Conservation (phyloP, 2,329 filamentous ascomycete species). For the Cercospora sp. region DNA sequence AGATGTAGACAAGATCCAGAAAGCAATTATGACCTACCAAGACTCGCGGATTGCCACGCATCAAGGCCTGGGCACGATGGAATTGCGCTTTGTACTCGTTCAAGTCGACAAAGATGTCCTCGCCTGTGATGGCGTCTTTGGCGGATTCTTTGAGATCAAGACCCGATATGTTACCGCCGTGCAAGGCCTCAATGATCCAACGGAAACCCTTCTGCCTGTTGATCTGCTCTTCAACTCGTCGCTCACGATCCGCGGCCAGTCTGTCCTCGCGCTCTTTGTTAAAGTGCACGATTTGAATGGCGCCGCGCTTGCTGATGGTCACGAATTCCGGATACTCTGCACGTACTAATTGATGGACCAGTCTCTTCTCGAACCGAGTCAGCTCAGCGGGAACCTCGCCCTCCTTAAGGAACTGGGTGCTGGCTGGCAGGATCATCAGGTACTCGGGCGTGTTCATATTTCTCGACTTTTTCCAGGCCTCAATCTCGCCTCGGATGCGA, state of each 20-base stretch:
- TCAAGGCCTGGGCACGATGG: constrained; percentile 42
- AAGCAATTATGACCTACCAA: constrained; percentile 67
- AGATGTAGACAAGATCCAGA: constrained; percentile 63
- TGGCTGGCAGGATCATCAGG: constrained; percentile 38
- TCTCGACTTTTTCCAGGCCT: constrained; percentile 47
- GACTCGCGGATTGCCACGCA: constrained; percentile 51
- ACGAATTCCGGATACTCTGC: constrained; percentile 57
- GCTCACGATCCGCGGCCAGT: constrained; percentile 42
- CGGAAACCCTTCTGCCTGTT: constrained; percentile 50
- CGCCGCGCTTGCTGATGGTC: constrained; percentile 45
- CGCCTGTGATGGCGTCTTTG: constrained; percentile 38
- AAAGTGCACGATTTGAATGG: constrained; percentile 45
- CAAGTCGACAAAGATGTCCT: constrained; percentile 40
- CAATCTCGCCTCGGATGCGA: constrained; percentile 48
- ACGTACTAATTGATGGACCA: constrained; percentile 66
- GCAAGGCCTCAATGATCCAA: constrained; percentile 52
- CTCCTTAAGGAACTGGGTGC: constrained; percentile 21
- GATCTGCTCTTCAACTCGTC: constrained; percentile 44
- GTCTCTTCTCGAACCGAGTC: constrained; percentile 62
- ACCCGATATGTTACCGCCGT: constrained; percentile 40
- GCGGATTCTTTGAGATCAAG: constrained; percentile 43
- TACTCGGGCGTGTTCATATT: constrained; percentile 30
- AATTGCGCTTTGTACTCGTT: constrained; percentile 42
- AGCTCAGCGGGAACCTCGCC: constrained; percentile 39
- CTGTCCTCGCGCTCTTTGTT: constrained; percentile 48